Base-by-base conservation (phyloP, 768 basidiomycete genomes). In the Gloeostereum incarnatum region DNA sequence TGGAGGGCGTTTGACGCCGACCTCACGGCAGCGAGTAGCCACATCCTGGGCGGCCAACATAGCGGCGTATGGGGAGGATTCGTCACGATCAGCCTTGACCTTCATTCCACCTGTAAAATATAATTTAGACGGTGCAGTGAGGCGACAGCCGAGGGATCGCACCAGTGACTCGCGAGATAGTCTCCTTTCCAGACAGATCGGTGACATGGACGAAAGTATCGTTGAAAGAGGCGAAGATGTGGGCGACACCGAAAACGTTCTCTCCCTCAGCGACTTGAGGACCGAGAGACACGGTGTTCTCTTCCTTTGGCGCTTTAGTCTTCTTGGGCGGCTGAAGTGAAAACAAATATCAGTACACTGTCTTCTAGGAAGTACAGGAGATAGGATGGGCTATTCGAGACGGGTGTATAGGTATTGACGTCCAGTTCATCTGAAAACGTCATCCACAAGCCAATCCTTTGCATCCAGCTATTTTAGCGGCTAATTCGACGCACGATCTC, bases 51-150 rank as follows among this genome's bases (percentile, higher is more conserved):
- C 92, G 39, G 94, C 94, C 61, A 98, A 72, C 93, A 96, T 94
- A 59, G 93, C 91, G 36, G 92, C 90, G 58, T 96, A 89, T 13
- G 88, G 89, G 17, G 93, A 97, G 29, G 92, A 97, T 69, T 99
- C 96, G 69, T 99, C 96, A 66, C 96, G 86, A 66, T 99, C 96
- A 9, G 94, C 96, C 73, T 98, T 99, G 68, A 99, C 96, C 73
- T 98, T 98, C 96, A 98, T 98, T 44, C 96, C 96, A 61, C 90
- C 89, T 87, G 39, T 4, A 21, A 13, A 21, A 22, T 19, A 14
- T 11, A 24, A 43, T 23, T 23, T 39, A 39, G 31, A 14, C 20
- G 24, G 6, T 18, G 9, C 18, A 16, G 14, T 38, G 13, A 39
- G 41, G 10, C 6, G 18, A 11, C 11, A 23, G 34, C 6, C 18